Conservation (phyloP, 768 basidiomycete genomes). For the Psilocybe cubensis region DNA sequence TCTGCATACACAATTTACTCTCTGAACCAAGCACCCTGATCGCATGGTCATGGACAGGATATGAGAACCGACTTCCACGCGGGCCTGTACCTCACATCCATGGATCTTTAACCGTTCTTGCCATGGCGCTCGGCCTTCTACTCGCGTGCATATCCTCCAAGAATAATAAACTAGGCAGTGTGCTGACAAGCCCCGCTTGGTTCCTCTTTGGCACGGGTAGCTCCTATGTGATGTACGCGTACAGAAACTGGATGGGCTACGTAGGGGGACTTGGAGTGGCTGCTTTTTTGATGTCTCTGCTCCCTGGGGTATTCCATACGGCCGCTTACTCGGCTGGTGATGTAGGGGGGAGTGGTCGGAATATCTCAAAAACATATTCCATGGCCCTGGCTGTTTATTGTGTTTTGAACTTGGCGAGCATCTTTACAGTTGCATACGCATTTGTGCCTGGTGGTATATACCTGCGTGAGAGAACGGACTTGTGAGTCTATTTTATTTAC, state of each 20-base stretch:
- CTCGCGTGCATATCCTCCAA: conserved; percentile 27
- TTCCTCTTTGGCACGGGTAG: conserved; percentile 56
- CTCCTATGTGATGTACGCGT: conserved; percentile 59
- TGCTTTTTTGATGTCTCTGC: conserved; percentile 65
- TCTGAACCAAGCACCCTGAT: conserved; percentile 79
- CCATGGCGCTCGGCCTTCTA: conserved; percentile 60
- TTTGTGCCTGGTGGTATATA: conserved; percentile 83
- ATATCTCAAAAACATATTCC: conserved; percentile 52
- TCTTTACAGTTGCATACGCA: conserved; percentile 89
- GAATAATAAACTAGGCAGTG: conserved; percentile 31
- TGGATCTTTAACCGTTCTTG: conserved; percentile 67
- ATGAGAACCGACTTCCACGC: conserved; percentile 55
- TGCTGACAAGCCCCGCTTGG: conserved; percentile 45
- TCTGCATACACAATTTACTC: conserved; percentile 72
- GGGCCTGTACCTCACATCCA: conserved; percentile 79
- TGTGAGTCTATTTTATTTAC: conserved; percentile 48
- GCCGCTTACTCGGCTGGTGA: conserved; percentile 41
- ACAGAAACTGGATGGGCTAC: conserved; percentile 73
- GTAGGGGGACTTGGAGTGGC: conserved; percentile 64
- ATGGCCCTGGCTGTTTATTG: conserved; percentile 63
- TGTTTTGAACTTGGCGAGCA: conserved; percentile 66
- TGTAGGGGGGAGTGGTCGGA: conserved; percentile 25
- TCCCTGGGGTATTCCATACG: conserved; percentile 55
- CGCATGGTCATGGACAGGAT: conserved; percentile 93
- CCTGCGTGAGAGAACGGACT: conserved; percentile 77